These are phyloP conservation scores for Pleurotus sapidus DNA, from an alignment of 768 basidiomycete genomes.

Conservation along the genomic window DNA sequence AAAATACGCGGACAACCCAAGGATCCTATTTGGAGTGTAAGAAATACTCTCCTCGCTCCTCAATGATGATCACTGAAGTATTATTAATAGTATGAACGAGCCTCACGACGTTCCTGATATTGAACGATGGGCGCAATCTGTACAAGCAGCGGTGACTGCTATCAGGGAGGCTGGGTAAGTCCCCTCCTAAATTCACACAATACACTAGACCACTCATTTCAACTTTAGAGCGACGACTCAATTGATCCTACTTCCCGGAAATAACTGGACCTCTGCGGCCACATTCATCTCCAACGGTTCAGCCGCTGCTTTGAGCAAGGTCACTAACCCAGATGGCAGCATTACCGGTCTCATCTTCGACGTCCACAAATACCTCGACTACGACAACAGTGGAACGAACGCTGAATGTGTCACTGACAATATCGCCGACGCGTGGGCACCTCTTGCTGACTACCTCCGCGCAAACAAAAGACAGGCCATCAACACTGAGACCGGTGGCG, in stretches of 20 bases:
- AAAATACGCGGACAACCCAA: slow-evolving; percentile 38
- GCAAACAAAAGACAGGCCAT: slow-evolving; percentile 50
- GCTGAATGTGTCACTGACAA: slow-evolving; percentile 52
- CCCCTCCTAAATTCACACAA: neutral
- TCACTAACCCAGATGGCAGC: slow-evolving; percentile 44
- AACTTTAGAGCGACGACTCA: slow-evolving; percentile 45
- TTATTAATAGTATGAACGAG: slow-evolving; percentile 51
- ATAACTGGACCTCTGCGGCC: slow-evolving; percentile 51
- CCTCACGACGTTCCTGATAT: slow-evolving; percentile 57
- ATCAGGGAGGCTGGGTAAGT: slow-evolving; percentile 51
- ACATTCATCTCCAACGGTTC: slow-evolving; percentile 51
- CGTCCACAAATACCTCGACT: slow-evolving; percentile 44
- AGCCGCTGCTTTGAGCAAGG: slow-evolving; percentile 41
- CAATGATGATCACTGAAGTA: neutral
- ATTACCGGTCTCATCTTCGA: slow-evolving; percentile 51
- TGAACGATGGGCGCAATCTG: slow-evolving; percentile 42
- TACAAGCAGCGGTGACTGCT: slow-evolving; percentile 61
- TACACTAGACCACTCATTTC: neutral
- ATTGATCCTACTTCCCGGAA: slow-evolving; percentile 56
- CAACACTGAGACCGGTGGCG: slow-evolving; percentile 62
- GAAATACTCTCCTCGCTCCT: slow-evolving; percentile 12
- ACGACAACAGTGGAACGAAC: slow-evolving; percentile 15
- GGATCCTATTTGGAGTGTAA: slow-evolving; percentile 48
- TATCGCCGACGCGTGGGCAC: slow-evolving; percentile 41
- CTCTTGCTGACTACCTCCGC: slow-evolving; percentile 48